These are phyloP conservation scores for Hortaea werneckii DNA, from an alignment of 2,329 filamentous ascomycete species.

Conservation along the genomic window DNA sequence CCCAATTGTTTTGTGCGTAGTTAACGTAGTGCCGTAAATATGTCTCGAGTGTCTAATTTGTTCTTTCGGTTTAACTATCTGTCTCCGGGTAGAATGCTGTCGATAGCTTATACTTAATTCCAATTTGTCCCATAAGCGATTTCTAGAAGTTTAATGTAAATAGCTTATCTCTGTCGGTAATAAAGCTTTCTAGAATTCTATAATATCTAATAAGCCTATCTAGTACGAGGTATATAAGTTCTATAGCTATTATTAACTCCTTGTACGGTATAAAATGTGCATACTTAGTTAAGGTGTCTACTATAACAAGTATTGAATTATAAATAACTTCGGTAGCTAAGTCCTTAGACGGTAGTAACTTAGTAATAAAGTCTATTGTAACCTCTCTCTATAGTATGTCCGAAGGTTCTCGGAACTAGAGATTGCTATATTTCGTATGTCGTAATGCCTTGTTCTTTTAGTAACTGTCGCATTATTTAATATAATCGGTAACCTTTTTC, in stretches of 20 bases:
- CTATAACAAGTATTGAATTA: conserved; percentile 13
- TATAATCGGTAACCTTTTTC: conserved; percentile 1
- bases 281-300: conserved; percentile 12
- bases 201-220: conserved; percentile 11
- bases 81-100: conserved; percentile 19
- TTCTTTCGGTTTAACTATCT: conserved; percentile 4
- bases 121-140: conserved; percentile 5
- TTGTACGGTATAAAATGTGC: conserved; percentile 7
- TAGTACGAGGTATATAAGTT: conserved; percentile 11
- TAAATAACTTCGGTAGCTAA: conserved; percentile 4
- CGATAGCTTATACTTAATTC: conserved; percentile 14
- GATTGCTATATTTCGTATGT: conserved; percentile 7
- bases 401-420: conserved; percentile 6
- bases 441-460: conserved; percentile 5
- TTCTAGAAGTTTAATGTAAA: conserved; percentile 14
- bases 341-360: conserved; percentile 8
- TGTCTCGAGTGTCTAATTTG: conserved; percentile 1
- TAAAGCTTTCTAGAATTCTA: conserved; percentile 9
- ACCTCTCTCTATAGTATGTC: conserved; percentile 9
- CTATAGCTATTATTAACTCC: conserved; percentile 7
- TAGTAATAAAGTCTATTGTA: conserved; percentile 16
- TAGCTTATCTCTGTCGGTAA: conserved; percentile 12
- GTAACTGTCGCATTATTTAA: conserved; percentile 5
- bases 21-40: conserved; percentile 3
- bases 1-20: conserved; percentile 1